Conservation (phyloP, 768 basidiomycete species). For the Phaffia tasmanica region DNA sequence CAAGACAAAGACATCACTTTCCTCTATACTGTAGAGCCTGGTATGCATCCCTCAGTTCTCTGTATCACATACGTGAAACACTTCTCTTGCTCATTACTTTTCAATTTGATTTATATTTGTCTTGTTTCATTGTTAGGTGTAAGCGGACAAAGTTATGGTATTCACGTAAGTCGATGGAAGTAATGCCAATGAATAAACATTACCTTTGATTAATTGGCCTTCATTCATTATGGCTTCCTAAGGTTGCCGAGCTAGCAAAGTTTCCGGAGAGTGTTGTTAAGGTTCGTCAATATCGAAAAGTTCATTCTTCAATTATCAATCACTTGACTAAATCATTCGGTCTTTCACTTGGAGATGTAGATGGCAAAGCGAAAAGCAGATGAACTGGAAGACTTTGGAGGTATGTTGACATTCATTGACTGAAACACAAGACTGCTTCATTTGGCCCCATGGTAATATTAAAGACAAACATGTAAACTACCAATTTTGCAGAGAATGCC, state of each 20-base stretch:
- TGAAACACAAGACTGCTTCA: too few relatives aligned
- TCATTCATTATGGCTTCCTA: too few relatives aligned
- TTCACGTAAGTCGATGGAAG: conserved; percentile 45
- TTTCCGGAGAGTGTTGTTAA: conserved; percentile 91
- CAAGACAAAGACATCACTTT: conserved; percentile 51
- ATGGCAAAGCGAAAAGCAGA: conserved; percentile 86
- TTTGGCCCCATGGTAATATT: not conserved
- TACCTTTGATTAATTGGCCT: too few relatives aligned
- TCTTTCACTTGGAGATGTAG: conserved; percentile 38
- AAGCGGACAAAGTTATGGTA: conserved; percentile 95
- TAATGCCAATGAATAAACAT: too few relatives aligned
- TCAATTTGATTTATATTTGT: not conserved
- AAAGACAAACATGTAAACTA: not conserved
- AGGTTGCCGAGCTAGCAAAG: conserved; percentile 86
- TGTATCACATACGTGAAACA: conserved; percentile 1
- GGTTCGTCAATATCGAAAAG: conserved; percentile 41
- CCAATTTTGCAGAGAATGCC: conserved; percentile 28
- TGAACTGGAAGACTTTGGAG: conserved; percentile 74
- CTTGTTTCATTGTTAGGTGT: conserved; percentile 47
- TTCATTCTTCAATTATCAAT: not conserved
- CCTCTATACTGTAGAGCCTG: conserved; percentile 63
- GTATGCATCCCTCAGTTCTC: conserved; percentile 42
- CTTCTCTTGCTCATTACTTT: not conserved
- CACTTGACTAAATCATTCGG: not conserved
- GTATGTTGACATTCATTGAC: conserved; percentile 36